Conservation (phyloP, 129 eudicot species). For the Erigeron canadensis region DNA sequence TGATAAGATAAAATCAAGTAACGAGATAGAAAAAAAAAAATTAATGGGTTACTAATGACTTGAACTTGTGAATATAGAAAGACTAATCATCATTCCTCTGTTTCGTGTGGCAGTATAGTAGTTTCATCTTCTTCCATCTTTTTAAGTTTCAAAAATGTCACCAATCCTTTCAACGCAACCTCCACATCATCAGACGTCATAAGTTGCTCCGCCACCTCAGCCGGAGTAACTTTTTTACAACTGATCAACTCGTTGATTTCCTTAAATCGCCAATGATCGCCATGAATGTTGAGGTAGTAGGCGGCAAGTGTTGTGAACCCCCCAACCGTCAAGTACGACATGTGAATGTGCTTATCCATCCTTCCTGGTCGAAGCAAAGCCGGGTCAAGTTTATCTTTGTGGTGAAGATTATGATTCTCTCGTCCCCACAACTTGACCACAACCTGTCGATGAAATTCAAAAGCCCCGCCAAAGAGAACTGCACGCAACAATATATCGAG, state of each 20-base stretch:
- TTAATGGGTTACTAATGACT: too few relatives aligned
- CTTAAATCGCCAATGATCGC: constrained; percentile 31
- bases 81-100: too few relatives aligned
- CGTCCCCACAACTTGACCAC: constrained; percentile 79
- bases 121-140: constrained; percentile 33
- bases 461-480: constrained; percentile 61
- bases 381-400: constrained; percentile 69
- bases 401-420: constrained; percentile 65
- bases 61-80: too few relatives aligned
- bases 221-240: constrained; percentile 47
- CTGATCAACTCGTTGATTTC: constrained; percentile 47
- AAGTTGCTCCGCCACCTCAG: constrained; percentile 68
- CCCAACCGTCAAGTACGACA: constrained; percentile 56
- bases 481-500: background rate
- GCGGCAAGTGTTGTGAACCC: constrained; percentile 53
- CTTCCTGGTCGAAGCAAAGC: constrained; percentile 73
- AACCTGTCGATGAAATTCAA: constrained; percentile 72
- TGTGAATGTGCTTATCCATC: constrained; percentile 76
- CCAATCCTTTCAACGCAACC: constrained; percentile 39
- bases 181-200: constrained; percentile 48
- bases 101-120: background rate
- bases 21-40: too few relatives aligned
- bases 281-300: constrained; percentile 45
- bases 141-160: constrained; percentile 41
- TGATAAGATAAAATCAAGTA: too few relatives aligned